Evolutionary conservation across 2,329 filamentous ascomycete genomes (phyloP).

Genomic region (Sporothrix humicola): DNA sequence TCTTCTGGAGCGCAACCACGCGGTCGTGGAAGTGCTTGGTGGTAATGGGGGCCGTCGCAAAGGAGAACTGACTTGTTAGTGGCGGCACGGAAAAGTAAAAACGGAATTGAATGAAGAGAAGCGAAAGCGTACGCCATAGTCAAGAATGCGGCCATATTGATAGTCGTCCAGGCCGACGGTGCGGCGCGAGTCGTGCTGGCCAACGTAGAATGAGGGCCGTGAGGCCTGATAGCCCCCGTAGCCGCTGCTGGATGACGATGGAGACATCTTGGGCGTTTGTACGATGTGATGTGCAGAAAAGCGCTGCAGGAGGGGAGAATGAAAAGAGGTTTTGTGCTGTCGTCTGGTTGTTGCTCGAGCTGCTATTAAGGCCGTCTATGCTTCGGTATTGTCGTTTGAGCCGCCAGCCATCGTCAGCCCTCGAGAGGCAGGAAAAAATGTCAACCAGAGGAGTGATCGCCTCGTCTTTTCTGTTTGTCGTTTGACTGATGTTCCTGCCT

Average conservation of each 20-base stretch:
- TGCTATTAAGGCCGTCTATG: conserved; percentile 26
- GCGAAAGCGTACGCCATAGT: conserved; percentile 65
- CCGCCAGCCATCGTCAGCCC: conserved; percentile 27
- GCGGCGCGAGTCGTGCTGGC: conserved; percentile 73
- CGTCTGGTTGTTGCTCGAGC: not conserved
- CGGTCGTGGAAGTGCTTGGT: conserved; percentile 73
- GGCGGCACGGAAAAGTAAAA: conserved; percentile 32
- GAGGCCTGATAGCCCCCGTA: conserved; percentile 42
- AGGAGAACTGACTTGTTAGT: conserved; percentile 66
- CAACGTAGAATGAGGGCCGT: conserved; percentile 66
- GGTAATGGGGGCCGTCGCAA: conserved; percentile 79
- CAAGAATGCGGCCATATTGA: conserved; percentile 70
- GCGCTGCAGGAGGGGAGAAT: not conserved
- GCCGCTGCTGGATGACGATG: conserved; percentile 32
- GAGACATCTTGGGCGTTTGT: conserved; percentile 21
- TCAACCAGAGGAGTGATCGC: too few relatives aligned
- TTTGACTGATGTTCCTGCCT: not conserved
- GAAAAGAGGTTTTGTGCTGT: not conserved
- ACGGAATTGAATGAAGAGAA: conserved; percentile 35
- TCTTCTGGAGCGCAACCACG: conserved; percentile 66
- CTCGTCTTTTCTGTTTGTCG: not conserved
- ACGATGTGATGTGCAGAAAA: not conserved
- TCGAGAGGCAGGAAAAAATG: conserved; percentile 1
- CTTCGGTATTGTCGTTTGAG: not conserved
- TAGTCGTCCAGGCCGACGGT: conserved; percentile 65